Percentiles rank a stretch among this genome's conserved stretches.
These are phyloP conservation scores for Suillus spraguei DNA, from an alignment of 768 basidiomycete species.

Conservation along the genomic window DNA sequence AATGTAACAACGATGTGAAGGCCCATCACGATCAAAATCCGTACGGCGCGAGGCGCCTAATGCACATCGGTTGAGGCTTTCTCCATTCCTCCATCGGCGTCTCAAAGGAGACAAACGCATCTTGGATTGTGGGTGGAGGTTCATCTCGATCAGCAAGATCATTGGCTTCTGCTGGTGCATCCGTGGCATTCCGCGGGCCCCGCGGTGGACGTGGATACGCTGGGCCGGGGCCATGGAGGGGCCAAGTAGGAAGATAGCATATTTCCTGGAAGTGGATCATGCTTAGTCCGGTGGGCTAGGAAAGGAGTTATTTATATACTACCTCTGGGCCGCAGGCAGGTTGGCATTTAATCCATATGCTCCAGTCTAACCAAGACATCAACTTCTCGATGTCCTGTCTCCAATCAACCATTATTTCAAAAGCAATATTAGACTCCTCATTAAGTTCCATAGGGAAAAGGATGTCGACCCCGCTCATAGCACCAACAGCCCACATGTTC, in stretches of 20 bases:
- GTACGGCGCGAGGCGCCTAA: conserved; percentile 17
- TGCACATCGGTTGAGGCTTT: conserved; percentile 25
- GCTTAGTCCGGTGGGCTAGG: background rate
- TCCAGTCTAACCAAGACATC: conserved; percentile 29
- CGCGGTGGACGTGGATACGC: background rate
- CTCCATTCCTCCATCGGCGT: conserved; percentile 20
- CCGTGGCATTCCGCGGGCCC: no score
- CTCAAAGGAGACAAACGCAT: background rate
- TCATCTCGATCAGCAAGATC: background rate
- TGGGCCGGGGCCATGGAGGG: conserved; percentile 5
- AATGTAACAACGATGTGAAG: background rate
- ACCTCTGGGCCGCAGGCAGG: conserved; percentile 21
- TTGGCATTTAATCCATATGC: conserved; percentile 25
- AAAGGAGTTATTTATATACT: conserved; percentile 5
- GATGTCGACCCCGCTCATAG: conserved; percentile 14
- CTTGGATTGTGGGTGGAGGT: background rate
- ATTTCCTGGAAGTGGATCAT: conserved; percentile 19
- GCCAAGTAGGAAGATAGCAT: conserved; percentile 32
- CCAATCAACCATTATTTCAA: conserved; percentile 16
- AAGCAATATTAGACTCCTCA: background rate
- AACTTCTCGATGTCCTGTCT: conserved; percentile 10
- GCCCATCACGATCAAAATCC: background rate
- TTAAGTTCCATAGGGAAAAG: background rate
- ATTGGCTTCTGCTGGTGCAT: background rate
- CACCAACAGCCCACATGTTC: conserved; percentile 24